phyloP scores from a whole-genome alignment of 306 rosid species.

The Ochetophila trinervis region DNA sequence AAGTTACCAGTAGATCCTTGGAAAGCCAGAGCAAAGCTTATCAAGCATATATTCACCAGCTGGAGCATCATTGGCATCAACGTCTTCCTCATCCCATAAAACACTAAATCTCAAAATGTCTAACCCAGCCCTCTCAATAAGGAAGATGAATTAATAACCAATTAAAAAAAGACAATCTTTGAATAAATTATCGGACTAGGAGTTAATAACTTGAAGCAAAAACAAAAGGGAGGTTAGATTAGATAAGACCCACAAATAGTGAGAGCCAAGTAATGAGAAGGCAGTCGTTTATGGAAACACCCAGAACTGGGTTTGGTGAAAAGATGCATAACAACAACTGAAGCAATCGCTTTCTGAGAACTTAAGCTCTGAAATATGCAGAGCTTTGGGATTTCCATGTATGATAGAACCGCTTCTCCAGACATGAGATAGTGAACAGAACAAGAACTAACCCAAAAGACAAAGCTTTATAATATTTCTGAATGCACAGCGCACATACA shows the following conservation, averaged over 20 bases:
- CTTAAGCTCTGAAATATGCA: slow-evolving; percentile 12
- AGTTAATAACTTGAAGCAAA: slow-evolving; percentile 62
- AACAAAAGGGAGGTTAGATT: slow-evolving; percentile 42
- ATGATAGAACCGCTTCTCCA: slow-evolving; percentile 31
- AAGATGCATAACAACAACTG: slow-evolving; percentile 37
- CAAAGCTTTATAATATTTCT: slow-evolving; percentile 18
- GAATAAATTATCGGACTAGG: slow-evolving; percentile 28
- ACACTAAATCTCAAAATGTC: slow-evolving; percentile 32
- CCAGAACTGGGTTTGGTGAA: slow-evolving; percentile 52
- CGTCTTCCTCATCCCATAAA: slow-evolving; percentile 50
- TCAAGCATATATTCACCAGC: slow-evolving; percentile 50
- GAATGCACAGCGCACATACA: slow-evolving; percentile 21
- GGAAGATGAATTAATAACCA: slow-evolving; percentile 10
- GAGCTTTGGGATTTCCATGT: slow-evolving; percentile 48
- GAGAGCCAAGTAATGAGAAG: slow-evolving; percentile 47
- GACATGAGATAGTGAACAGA: slow-evolving; percentile 31
- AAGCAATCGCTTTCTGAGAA: slow-evolving; percentile 16
- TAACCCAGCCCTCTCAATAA: slow-evolving; percentile 28
- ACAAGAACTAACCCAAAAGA: slow-evolving; percentile 27
- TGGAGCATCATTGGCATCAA: slow-evolving; percentile 42
- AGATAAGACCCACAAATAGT: slow-evolving; percentile 44
- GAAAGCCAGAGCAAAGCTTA: slow-evolving; percentile 43
- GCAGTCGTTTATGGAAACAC: slow-evolving; percentile 39
- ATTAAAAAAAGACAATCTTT: slow-evolving; percentile 20
- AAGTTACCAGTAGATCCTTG: slow-evolving; percentile 68